Conservation (phyloP, 805 yeast genomes). For the Hanseniaspora mollemarum region DNA sequence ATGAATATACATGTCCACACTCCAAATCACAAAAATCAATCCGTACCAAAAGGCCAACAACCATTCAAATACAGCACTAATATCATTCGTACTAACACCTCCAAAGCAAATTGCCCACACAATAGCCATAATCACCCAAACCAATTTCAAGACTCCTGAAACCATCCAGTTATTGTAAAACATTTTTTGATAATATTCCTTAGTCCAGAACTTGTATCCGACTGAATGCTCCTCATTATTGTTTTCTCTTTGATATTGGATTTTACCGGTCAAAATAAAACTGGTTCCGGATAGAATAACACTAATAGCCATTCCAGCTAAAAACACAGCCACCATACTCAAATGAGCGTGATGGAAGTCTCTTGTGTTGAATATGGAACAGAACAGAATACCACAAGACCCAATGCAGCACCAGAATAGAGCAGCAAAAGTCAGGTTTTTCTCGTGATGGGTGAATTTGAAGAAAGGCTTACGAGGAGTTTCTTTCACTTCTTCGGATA, state of each 20-base stretch:
- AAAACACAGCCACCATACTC: conserved; percentile 62
- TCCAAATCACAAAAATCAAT: conserved; percentile 47
- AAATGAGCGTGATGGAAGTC: conserved; percentile 45
- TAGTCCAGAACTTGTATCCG: conserved; percentile 19
- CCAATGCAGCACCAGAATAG: conserved; percentile 44
- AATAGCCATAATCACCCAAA: conserved; percentile 59
- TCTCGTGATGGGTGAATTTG: conserved; percentile 32
- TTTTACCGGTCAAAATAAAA: conserved; percentile 37
- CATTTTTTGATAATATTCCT: conserved; percentile 24
- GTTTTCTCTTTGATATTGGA: conserved; percentile 25
- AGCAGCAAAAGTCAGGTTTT: conserved; percentile 33
- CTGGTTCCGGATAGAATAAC: conserved; percentile 36
- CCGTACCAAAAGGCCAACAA: conserved; percentile 77
- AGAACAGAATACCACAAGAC: conserved; percentile 61
- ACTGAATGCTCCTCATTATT: conserved; percentile 19
- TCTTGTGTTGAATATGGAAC: conserved; percentile 60
- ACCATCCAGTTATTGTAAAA: conserved; percentile 38
- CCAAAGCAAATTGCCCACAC: conserved; percentile 61
- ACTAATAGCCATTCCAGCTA: conserved; percentile 51
- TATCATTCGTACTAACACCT: conserved; percentile 34
- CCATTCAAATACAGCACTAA: conserved; percentile 74
- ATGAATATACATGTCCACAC: conserved; percentile 47
- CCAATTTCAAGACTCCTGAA: conserved; percentile 42
- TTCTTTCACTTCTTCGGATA: not conserved
- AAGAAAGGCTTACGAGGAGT: conserved; percentile 12